These are phyloP conservation scores for Coriaria nepalensis DNA, from an alignment of 306 rosid genomes.

Conservation along the genomic window DNA sequence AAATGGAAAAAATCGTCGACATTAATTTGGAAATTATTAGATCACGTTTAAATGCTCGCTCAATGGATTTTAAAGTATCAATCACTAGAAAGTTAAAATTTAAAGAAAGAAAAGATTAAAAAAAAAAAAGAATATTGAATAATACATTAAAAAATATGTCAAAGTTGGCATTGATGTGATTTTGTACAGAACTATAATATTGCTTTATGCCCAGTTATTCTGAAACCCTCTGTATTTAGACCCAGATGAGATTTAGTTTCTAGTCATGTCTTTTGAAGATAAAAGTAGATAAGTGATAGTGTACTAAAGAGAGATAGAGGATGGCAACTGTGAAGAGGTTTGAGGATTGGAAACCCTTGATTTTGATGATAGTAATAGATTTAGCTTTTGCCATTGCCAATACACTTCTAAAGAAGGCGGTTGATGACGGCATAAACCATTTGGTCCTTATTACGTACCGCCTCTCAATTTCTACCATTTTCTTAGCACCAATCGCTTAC, in stretches of 20 bases:
- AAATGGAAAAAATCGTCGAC: constrained; percentile 25
- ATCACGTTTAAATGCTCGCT: too few species aligned
- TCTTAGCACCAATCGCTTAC: constrained; percentile 64
- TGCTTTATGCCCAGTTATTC: constrained; percentile 63
- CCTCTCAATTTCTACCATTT: constrained; percentile 50
- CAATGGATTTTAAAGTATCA: constrained; percentile 19
- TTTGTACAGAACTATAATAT: constrained; percentile 53
- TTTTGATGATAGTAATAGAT: constrained; percentile 60
- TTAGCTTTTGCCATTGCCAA: constrained; percentile 53
- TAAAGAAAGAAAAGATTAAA: constrained; percentile 27
- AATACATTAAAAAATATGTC: constrained; percentile 29
- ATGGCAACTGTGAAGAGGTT: constrained; percentile 26
- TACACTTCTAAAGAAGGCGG: constrained; percentile 74
- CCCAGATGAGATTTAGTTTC: background rate
- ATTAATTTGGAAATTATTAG: too few species aligned
- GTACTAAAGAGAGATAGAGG: constrained; percentile 8
- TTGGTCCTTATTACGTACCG: constrained; percentile 82
- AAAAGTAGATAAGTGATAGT: constrained; percentile 10
- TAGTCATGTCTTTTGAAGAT: constrained; percentile 11
- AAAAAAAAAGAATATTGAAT: constrained; percentile 23
- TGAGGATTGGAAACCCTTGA: constrained; percentile 71
- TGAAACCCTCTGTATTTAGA: constrained; percentile 19
- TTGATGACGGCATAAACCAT: constrained; percentile 72
- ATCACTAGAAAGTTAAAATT: too few species aligned
- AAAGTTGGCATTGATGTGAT: constrained; percentile 44